phyloP scores from a whole-genome alignment of 805 yeast genomes.

The Nematodospora valgi region DNA sequence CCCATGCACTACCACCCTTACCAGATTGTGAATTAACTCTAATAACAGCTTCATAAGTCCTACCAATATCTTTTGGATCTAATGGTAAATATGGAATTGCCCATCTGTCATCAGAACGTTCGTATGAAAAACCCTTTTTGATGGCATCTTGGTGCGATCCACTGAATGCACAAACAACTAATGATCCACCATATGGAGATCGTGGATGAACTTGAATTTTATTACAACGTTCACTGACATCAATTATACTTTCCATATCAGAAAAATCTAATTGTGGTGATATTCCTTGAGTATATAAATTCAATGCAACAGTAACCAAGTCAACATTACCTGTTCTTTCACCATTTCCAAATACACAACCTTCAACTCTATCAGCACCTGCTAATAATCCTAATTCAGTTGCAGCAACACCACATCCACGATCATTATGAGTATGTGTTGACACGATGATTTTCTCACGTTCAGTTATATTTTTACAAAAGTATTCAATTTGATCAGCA shows the following conservation, averaged over 20 bases:
- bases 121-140: constrained; percentile 71
- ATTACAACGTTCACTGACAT: constrained; percentile 74
- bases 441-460: constrained; percentile 73
- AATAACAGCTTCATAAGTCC: constrained; percentile 89
- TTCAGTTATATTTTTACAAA: constrained; percentile 54
- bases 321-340: constrained; percentile 89
- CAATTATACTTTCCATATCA: constrained; percentile 62
- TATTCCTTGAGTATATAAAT: constrained; percentile 76
- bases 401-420: constrained; percentile 90
- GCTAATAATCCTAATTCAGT: constrained; percentile 79
- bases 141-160: constrained; percentile 91
- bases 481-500: constrained; percentile 83
- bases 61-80: constrained; percentile 81
- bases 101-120: too few species aligned
- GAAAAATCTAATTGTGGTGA: constrained; percentile 69
- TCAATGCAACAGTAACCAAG: constrained; percentile 71
- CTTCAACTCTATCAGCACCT: constrained; percentile 87
- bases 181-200: constrained; percentile 80
- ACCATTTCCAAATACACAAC: constrained; percentile 82
- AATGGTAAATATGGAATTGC: constrained; percentile 77
- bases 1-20: constrained; percentile 89
- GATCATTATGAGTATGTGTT: constrained; percentile 79
- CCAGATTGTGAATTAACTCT: constrained; percentile 87
- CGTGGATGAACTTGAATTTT: constrained; percentile 76
- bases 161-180: constrained; percentile 79